phyloP scores from a whole-genome alignment of 208 protist species.

The Trypanosomatidae sp. region DNA sequence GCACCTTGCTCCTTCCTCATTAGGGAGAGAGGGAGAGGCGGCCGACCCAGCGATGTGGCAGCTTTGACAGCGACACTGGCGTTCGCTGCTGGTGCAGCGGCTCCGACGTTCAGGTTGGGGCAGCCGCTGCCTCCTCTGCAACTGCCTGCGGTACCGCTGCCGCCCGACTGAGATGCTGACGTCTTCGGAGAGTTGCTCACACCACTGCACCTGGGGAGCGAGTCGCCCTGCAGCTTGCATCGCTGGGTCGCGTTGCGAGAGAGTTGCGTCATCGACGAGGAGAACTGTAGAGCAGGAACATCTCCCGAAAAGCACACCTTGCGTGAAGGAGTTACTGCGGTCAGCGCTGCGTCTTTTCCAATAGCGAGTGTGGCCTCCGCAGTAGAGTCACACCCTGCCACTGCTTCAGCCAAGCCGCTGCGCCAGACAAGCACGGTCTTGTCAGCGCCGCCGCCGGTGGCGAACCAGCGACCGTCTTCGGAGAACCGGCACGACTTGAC shows the following conservation, averaged over 20 bases:
- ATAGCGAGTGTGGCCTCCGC: background rate
- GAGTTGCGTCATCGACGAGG: background rate
- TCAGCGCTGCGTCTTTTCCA: background rate
- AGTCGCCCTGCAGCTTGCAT: background rate
- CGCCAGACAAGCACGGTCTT: slow-evolving; percentile 84
- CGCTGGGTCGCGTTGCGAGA: background rate
- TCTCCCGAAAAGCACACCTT: background rate
- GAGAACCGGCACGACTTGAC: slow-evolving; percentile 62
- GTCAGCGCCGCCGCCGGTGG: slow-evolving; percentile 65
- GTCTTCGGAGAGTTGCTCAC: background rate
- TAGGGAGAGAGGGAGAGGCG: slow-evolving; percentile 8
- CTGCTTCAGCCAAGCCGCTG: slow-evolving; percentile 41
- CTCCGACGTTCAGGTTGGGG: background rate
- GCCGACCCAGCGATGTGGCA: slow-evolving; percentile 1
- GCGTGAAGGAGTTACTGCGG: background rate
- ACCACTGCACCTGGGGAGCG: background rate
- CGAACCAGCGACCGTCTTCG: slow-evolving; percentile 59
- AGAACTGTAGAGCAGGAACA: background rate
- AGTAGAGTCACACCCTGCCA: background rate
- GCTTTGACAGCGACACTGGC: background rate
- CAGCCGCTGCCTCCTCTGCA: background rate
- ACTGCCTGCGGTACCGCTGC: background rate
- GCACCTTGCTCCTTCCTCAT: background rate
- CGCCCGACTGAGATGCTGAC: background rate
- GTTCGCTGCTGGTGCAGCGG: background rate